Conservation (phyloP, 331 rosid genomes). For the Phaseolus coccineus region DNA sequence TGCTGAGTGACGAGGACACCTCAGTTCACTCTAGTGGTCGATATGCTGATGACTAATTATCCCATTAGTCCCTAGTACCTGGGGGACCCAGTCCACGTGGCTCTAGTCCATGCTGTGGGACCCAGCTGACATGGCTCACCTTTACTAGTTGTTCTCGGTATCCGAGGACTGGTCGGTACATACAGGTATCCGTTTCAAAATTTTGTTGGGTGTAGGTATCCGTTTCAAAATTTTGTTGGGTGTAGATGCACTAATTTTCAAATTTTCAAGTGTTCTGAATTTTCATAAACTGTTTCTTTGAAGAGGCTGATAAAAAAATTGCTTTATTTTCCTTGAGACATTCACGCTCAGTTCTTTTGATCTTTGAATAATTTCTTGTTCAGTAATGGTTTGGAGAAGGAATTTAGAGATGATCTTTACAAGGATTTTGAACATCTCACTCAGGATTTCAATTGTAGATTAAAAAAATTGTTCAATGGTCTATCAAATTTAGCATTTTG, state of each 20-base stretch:
- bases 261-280: constrained; percentile 7
- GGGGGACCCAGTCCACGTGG: too few relatives aligned
- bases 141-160: too few relatives aligned
- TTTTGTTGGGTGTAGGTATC: constrained; percentile 57
- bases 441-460: constrained; percentile 56
- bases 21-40: too few relatives aligned
- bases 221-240: constrained; percentile 25
- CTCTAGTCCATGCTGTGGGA: too few relatives aligned
- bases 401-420: constrained; percentile 80
- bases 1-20: too few relatives aligned
- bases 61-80: too few relatives aligned
- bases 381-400: constrained; percentile 99
- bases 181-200: constrained; percentile 55
- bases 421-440: constrained; percentile 90
- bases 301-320: not conserved
- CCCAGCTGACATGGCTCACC: too few relatives aligned
- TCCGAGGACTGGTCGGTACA: too few relatives aligned
- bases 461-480: not conserved
- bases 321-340: not conserved
- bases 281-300: not conserved
- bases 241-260: not conserved
- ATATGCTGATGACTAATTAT: too few relatives aligned
- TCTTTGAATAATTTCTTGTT: constrained; percentile 34
- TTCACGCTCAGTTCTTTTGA: constrained; percentile 26
- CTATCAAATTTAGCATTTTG: not conserved